These are phyloP conservation scores for Verticillium albo-atrum DNA, from an alignment of 2,329 filamentous ascomycete genomes.

Conservation along the genomic window DNA sequence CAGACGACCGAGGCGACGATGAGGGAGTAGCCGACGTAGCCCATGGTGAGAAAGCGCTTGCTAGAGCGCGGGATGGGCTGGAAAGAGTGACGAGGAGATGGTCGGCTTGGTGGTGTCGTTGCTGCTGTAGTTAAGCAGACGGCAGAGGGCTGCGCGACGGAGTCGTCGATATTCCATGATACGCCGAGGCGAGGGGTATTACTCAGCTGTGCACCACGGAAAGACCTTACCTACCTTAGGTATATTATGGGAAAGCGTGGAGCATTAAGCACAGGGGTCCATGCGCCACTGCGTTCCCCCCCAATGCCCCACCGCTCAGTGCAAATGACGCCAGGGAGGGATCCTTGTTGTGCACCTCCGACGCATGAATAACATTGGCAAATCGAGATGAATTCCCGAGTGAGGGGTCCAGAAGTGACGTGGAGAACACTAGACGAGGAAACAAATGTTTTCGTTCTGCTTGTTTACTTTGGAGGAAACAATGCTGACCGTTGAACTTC, in stretches of 20 bases:
- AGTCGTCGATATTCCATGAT: neutral
- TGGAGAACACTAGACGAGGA: neutral
- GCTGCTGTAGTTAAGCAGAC: neutral
- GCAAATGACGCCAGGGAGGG: neutral
- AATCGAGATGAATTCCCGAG: neutral
- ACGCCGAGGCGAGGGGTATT: neutral
- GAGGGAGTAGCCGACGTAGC: constrained; percentile 55
- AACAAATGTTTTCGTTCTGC: neutral
- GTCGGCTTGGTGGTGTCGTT: neutral
- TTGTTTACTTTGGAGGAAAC: neutral
- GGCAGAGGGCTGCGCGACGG: too few species aligned
- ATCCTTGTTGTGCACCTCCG: neutral
- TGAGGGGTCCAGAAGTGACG: neutral
- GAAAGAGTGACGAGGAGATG: neutral
- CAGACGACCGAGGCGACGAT: constrained; percentile 57
- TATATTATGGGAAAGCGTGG: too few species aligned
- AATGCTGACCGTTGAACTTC: neutral
- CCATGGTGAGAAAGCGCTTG: constrained; percentile 34
- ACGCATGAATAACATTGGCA: neutral
- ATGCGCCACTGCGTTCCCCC: neutral
- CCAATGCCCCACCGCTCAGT: neutral
- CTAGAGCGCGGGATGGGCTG: neutral
- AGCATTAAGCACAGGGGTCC: neutral
- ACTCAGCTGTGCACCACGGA: neutral
- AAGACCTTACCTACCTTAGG: too few species aligned